Evolutionary conservation across 805 yeast genomes (phyloP), one percentile per base, ranked within the genome.

Genomic region (Vanderwaltozyma tropicalis): DNA sequence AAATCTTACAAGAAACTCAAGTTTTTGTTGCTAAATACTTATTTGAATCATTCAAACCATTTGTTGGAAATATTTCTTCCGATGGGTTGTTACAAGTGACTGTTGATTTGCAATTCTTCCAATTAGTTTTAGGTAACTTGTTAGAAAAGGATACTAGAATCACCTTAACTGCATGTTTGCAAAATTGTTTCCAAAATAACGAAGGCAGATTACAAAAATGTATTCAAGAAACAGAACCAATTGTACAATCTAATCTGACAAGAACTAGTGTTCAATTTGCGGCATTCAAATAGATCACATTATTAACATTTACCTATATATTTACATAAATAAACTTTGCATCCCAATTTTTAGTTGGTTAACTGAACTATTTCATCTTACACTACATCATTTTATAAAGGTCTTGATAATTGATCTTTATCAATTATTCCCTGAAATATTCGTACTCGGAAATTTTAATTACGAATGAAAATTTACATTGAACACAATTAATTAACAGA

Each of bases 91-190:
- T 70, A 38, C 81, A 76, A 50, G 62, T 68, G 2, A 62, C 69
- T 0, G 68, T 76, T 3, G 82, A 76, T 46, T 48, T 75, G 20
- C 74, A 72, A 47, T 74, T 75, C 45, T 64, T 74, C 50, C 63
- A 67, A 33, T 55, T 45, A 34, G 50, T 55, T 29, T 33, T 57
- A 11, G 56, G 55, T 3, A 34, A 46, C 2, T 41, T 54, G 32
- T 42, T 59, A 31, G 60, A 57, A 32, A 46, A 50, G 26, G 61
- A 57, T 28, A 55, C 61, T 11, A 45, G 52, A 34, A 53, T 53
- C 4, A 54, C 59, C 3, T 33, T 57, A 18, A 46, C 44, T 31
- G 61, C 61, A 5, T 52, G 50, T 32, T 44, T 60, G 32, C 58
- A 47, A 38, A 48, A 61, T 45, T 52, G 64, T 49, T 46, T 52